Base-by-base conservation (phyloP, 2,329 filamentous ascomycete genomes). In the Penicillium italicum region DNA sequence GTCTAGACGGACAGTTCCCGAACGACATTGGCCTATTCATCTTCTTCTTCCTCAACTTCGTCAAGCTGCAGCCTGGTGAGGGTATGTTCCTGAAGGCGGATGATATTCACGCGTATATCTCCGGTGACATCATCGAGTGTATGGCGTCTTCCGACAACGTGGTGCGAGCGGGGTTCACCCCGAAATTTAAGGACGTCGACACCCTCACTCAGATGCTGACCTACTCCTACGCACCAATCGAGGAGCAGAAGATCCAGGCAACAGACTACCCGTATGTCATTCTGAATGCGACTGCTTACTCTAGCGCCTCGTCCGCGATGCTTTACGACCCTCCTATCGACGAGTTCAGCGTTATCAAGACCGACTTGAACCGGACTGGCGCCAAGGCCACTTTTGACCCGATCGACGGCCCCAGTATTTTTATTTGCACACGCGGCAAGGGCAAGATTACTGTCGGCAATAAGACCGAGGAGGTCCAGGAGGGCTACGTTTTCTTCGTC, bases 81-180 rank as follows among this genome's bases (percentile, higher is more conserved):
- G 94, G 93, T 9, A 89, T 99, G 80, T 99, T 97, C 77, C 82
- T 99, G 34, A 90, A 91, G 67, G 94, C 94, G 7, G 93, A 99
- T 69, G 94, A 97, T 69, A 97, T 97, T 66, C 94, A 99, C 73
- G 94, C 94, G 46, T 99, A 99, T 55, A 76, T 79, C 42, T 78
- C 75, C 5, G 76, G 76, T 33, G 93, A 99, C 69, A 96, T 99
- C 65, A 91, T 99, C 72, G 94, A 99, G 76, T 99, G 94, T 80
- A 99, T 99, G 94, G 94, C 94, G 0, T 88, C 91, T 9, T 96
- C 90, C n/a, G 94, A 99, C 81, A 99, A 99, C 64, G 94, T 99
- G 34, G 92, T 99, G 49, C 91, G 94, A 53, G 94, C 94, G 0
- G 94, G 94, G 41, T 94, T 99, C 75, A 99, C 94, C 0, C 94